Conservation (phyloP, 257 asterid genomes). For the Solanum etuberosum region DNA sequence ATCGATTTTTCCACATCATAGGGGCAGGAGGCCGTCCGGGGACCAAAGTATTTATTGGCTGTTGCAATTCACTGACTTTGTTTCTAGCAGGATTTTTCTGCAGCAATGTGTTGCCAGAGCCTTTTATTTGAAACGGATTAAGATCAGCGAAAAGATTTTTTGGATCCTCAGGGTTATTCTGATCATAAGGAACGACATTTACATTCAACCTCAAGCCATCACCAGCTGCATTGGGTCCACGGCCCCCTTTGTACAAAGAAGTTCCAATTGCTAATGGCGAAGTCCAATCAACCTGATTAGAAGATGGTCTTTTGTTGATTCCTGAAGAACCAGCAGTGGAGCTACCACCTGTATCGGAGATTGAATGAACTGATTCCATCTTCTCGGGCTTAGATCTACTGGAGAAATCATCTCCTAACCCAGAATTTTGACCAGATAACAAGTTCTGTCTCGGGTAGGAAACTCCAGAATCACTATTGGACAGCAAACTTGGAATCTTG, state of each 20-base stretch:
- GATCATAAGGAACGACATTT: constrained; percentile 60
- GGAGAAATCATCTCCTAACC: constrained; percentile 22
- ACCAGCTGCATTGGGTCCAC: constrained; percentile 59
- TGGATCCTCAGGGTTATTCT: constrained; percentile 58
- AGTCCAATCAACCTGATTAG: constrained; percentile 48
- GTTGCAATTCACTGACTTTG: constrained; percentile 45
- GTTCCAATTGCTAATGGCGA: constrained; percentile 48
- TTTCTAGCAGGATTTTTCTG: constrained; percentile 38
- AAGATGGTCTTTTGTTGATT: constrained; percentile 23
- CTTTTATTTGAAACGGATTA: constrained; percentile 85
- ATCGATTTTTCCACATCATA: constrained; percentile 56
- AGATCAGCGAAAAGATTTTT: constrained; percentile 87
- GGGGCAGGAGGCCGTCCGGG: constrained; percentile 62
- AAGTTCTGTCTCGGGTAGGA: constrained; percentile 15
- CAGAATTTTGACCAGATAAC: constrained; percentile 21
- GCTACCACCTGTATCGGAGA: constrained; percentile 23
- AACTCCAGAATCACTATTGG: constrained; percentile 22
- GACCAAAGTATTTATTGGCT: constrained; percentile 31
- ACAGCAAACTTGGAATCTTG: constrained; percentile 37
- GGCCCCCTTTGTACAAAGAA: constrained; percentile 58
- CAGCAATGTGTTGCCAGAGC: constrained; percentile 43
- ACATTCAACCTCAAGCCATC: constrained; percentile 57
- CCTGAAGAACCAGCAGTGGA: constrained; percentile 59
- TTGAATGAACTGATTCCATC: constrained; percentile 26
- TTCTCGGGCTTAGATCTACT: constrained; percentile 27